Conservation (phyloP, 441 rosid species). For the Isatis lusitanica region DNA sequence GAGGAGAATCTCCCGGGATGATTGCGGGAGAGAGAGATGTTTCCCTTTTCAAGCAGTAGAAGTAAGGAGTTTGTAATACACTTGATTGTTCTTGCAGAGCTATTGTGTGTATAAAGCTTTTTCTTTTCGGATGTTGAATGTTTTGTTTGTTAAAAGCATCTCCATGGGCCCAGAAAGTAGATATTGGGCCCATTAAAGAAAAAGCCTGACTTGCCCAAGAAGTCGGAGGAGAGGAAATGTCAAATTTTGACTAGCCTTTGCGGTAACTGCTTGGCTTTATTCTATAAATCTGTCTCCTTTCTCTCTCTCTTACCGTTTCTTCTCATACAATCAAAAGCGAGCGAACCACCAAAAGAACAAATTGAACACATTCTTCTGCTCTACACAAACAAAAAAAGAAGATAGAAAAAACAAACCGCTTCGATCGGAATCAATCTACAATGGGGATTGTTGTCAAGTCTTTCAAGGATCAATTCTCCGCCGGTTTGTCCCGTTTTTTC, state of each 20-base stretch:
- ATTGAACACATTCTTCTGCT: conserved; percentile 21
- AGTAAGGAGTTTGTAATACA: conserved; percentile 20
- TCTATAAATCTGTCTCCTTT: conserved; percentile 15
- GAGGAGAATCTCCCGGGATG: conserved; percentile 29
- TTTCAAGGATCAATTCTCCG: conserved; percentile 73
- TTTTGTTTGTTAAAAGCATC: not conserved
- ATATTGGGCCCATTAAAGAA: not conserved
- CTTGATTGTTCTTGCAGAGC: conserved; percentile 34
- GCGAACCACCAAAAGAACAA: conserved; percentile 8
- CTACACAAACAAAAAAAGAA: not conserved
- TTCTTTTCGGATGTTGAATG: not conserved
- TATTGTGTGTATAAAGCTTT: conserved; percentile 29
- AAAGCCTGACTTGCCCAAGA: conserved; percentile 6
- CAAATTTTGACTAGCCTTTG: not conserved
- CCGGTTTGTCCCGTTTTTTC: conserved; percentile 44
- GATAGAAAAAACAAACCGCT: not conserved
- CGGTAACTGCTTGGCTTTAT: conserved; percentile 16
- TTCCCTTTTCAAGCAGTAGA: not conserved
- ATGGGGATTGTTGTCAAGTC: conserved; percentile 45
- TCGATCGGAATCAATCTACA: not conserved
- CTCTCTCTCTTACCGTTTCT: conserved; percentile 14
- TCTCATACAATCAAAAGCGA: conserved; percentile 22
- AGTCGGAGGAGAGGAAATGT: not conserved
- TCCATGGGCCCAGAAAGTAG: not conserved
- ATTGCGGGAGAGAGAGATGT: conserved; percentile 3